Evolutionary conservation across 257 asterid species (phyloP).

Genomic region (Solanum ossicruentum): DNA sequence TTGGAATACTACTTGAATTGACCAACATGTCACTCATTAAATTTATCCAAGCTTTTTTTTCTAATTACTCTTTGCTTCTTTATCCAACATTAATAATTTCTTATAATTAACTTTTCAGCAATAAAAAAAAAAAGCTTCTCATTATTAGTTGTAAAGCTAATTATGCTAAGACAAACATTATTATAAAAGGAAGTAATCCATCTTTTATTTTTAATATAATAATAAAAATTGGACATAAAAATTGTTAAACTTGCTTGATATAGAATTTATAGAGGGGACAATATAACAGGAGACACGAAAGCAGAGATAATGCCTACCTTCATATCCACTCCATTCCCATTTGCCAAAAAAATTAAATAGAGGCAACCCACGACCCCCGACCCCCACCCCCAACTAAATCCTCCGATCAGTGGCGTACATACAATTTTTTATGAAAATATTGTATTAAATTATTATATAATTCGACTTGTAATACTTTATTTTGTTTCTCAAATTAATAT

Average conservation of each 20-base stretch:
- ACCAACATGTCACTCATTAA: neutral
- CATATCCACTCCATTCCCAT: slow-evolving; percentile 17
- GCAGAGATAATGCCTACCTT: slow-evolving; percentile 17
- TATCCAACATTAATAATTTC: neutral
- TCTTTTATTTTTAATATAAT: neutral
- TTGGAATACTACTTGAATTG: too few species aligned
- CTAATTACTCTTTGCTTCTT: neutral
- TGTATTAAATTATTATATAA: too few species aligned
- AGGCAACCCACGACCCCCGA: neutral
- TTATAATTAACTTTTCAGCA: neutral
- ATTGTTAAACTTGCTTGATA: neutral
- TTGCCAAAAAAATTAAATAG: neutral
- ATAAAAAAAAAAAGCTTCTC: neutral
- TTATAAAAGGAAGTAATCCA: neutral
- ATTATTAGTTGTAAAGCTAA: neutral
- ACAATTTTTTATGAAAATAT: neutral
- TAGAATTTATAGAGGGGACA: neutral
- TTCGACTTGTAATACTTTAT: neutral
- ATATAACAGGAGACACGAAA: neutral
- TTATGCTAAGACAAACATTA: neutral
- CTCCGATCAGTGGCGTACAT: neutral
- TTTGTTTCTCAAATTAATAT: neutral
- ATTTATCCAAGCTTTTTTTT: neutral
- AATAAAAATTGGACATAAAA: neutral
- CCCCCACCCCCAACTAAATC: neutral